Base-by-base conservation (phyloP, 306 rosid genomes). In the Acacia acuminata region DNA sequence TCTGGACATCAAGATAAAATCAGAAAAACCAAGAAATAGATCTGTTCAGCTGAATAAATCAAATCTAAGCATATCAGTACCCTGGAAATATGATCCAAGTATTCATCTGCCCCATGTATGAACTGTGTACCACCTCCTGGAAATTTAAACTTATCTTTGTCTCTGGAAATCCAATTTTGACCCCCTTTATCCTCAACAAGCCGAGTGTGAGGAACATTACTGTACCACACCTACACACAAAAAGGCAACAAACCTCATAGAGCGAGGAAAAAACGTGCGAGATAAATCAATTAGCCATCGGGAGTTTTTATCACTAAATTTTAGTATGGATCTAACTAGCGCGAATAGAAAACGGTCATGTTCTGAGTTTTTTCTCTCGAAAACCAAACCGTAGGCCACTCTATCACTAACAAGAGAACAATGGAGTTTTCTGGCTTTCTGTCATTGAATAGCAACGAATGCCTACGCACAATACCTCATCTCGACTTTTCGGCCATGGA, bases 51-150 rank as follows among this genome's bases (percentile, higher is more conserved):
- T 80, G 16, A 24, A 66, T 22, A 63, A 42, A 25, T 71, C 42
- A 12, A 77, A 81, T 48, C 66, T 76, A 68, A 73, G 68, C 53
- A 73, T 53, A 71, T 32, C 79, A 56, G 67, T 66, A 93, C 99
- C 98, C 90, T 86, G 55, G 94, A 58, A 50, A 95, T 95, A 81
- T 93, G 96, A 79, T 90, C 93, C 91, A 95, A 88, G 91, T 95
- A 95, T 75, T 91, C 94, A 85, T 88, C 36, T 55, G 99, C 99
- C 77, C 99, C 99, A 15, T 95, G 99, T 75, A 95, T 95, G 85
- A 95, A 95, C 48, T 95, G 99, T 5, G 99, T 95, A 55, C 99
- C 99, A 55, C 99, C 99, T 74, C 99, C 99, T 20, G 99, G 99
- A 88, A 95, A 95, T 77, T 83, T 90, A 75, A 95, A 93, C 89